These are phyloP conservation scores for Serendipita vermifera DNA, from an alignment of 768 basidiomycete species.

Conservation along the genomic window DNA sequence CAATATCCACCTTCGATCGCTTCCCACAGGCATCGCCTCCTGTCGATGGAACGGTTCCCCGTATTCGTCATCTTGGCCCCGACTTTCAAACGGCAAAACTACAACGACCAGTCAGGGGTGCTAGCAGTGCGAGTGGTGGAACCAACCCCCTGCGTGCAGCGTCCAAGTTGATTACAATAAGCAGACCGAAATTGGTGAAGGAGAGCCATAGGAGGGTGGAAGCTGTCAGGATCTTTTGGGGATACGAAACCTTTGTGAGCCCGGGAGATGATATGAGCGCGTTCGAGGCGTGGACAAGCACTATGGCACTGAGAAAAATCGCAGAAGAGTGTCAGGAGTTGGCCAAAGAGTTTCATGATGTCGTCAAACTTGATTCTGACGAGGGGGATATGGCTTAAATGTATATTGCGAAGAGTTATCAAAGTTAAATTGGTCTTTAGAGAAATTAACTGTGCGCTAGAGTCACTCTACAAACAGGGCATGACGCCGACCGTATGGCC, in stretches of 20 bases:
- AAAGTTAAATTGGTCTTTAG: not conserved
- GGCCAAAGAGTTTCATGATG: conserved; percentile 41
- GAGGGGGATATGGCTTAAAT: not conserved
- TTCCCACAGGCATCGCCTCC: conserved; percentile 26
- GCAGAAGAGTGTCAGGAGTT: conserved; percentile 43
- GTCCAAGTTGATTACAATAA: not conserved
- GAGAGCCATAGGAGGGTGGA: conserved; percentile 5
- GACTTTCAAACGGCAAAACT: conserved; percentile 25
- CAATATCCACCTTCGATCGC: conserved; percentile 33
- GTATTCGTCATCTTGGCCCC: conserved; percentile 28
- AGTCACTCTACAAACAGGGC: not conserved
- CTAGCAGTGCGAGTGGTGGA: not conserved
- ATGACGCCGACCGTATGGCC: not conserved
- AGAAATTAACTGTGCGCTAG: not conserved
- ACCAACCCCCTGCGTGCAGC: not conserved
- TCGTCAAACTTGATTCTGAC: not conserved
- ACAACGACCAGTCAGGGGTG: conserved; percentile 8
- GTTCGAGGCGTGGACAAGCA: conserved; percentile 48
- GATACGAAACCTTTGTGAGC: conserved; percentile 13
- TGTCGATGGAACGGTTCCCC: conserved; percentile 23
- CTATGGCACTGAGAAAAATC: conserved; percentile 40
- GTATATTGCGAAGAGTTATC: not conserved
- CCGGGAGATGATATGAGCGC: conserved; percentile 38
- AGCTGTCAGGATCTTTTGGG: conserved; percentile 1
- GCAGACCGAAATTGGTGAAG: not conserved